Percentiles rank a stretch among this genome's conserved stretches.
Conservation (phyloP, 208 protist species). For the Crithidia brevicula region DNA sequence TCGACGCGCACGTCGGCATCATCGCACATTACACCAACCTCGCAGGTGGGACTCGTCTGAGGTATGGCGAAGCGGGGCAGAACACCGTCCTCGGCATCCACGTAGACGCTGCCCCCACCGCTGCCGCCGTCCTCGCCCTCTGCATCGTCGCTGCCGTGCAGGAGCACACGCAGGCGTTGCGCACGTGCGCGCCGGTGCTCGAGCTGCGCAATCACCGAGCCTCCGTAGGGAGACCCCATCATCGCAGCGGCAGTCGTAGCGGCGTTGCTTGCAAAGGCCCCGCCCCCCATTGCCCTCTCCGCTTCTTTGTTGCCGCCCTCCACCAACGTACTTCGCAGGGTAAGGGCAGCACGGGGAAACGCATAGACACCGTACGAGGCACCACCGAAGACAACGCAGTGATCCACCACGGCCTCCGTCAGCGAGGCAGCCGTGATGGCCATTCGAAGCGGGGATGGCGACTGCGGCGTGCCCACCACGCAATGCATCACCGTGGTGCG, state of each 20-base stretch:
- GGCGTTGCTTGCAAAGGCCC: background rate
- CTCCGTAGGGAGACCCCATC: too few relatives aligned
- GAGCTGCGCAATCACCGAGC: constrained; percentile 29
- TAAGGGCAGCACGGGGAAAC: constrained; percentile 58
- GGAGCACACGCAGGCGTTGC: constrained; percentile 20
- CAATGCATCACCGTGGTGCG: constrained; percentile 65
- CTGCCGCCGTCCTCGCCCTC: constrained; percentile 5
- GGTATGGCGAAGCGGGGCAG: constrained; percentile 48
- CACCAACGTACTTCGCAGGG: constrained; percentile 52
- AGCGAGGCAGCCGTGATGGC: constrained; percentile 65
- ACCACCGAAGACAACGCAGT: constrained; percentile 73
- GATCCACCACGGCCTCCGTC: constrained; percentile 50
- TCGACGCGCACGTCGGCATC: constrained; percentile 66
- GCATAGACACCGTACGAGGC: constrained; percentile 72
- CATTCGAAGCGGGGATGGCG: constrained; percentile 16
- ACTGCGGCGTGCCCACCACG: constrained; percentile 48
- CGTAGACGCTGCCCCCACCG: constrained; percentile 1
- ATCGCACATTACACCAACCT: constrained; percentile 73
- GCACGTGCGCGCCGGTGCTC: constrained; percentile 34
- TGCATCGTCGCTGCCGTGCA: constrained; percentile 25
- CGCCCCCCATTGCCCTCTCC: constrained; percentile 18
- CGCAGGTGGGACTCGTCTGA: constrained; percentile 28
- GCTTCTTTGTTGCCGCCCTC: constrained; percentile 45
- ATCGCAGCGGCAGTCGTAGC: background rate
- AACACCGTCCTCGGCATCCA: constrained; percentile 27